Base-by-base conservation (phyloP, 2,329 filamentous ascomycete species). In the Sporothrix variecibatus region DNA sequence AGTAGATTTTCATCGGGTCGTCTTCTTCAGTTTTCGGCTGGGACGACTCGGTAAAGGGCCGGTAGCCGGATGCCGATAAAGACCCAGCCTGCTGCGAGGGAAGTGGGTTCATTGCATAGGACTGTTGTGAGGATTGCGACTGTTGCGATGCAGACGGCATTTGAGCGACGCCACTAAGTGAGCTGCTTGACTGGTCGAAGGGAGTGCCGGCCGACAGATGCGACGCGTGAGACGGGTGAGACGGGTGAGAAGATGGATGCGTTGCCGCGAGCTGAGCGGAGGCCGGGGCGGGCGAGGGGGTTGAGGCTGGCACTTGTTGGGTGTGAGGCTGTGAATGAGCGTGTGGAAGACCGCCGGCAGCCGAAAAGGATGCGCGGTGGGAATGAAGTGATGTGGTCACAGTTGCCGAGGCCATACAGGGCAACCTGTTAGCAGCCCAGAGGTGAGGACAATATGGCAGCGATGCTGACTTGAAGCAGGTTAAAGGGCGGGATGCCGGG, bases 1-100 rank as follows among this genome's bases (percentile, higher is more conserved):
- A 90, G 79, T 91, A 92, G 76, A 92, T 91, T 76, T 88, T 87
- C 72, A 88, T 87, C 23, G 84, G 79, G 49, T 82, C 83, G 15
- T 87, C 85, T 17, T 81, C 73, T 78, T 82, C 75, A 78, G 77
- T 71, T 79, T 80, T 76, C 1, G 74, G 49, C 62, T 75, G 75
- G 2, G 76, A 73, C 7, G 82, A 81, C 72, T 85, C 84, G 49
- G 82, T 80, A 75, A 84, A 83, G 60, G 83, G 82, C 64, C 84
- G 82, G 74, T 82, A 85, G 73, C 78, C 77, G 7, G 80, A 77
- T 9, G 80, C 75, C 23, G 80, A 78, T 64, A 83, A 78, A 75
- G 82, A n/a, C 26, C 34, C 83, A 28, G 79, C 78, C 75, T 87
- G 86, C 38, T 83, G 80, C 3, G 81, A 81, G 7, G 86, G 86